Evolutionary conservation across 306 rosid genomes (phyloP), one percentile per base, ranked within the genome.

Genomic region (Quercus dentata): DNA sequence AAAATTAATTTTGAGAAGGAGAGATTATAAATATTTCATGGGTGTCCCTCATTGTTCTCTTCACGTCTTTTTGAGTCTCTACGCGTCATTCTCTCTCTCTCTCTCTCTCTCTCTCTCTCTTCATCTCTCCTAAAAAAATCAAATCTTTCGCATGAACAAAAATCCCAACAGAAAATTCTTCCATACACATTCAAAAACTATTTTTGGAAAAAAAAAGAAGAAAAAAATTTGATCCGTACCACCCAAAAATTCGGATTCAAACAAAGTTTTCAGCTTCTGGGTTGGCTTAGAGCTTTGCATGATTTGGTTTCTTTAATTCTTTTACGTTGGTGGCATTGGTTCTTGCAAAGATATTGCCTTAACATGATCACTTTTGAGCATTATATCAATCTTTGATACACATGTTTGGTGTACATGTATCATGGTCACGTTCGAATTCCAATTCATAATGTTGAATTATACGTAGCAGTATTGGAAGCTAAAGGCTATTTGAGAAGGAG

Each of bases 31-130:
- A 38, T 38, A 38, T 38, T 38, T 38, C 46, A 54, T 54, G 81
- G 88, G 85, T 71, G 85, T 82, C 87, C 88, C 86, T 67, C 84
- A 69, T 75, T 78, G 80, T 82, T 86, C 86, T 82, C 91, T 88
- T 58, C 89, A 83, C 86, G 80, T 83, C 87, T 78, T 80, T 68
- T 71, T 78, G 76, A 70, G 73, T 64, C 62, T 80, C 74, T 64
- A 76, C 80, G 76, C 78, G 54, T 69, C 72, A 56, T 74, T 73
- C 69, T 82, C 78, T 71, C 67, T 84, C 88, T 87, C 86, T 84
- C 88, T 87, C 86, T 83, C 87, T 41, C 49, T 44, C 49, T 71
- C 83, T 63, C 73, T 57, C 77, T 76, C 81, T 69, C 86, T 35
- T 5, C 8, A 0, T 35, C 41, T 38, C 44, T 6, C 44, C 44